Base-by-base conservation (phyloP, 805 yeast genomes). In the Lachancea sp. region DNA sequence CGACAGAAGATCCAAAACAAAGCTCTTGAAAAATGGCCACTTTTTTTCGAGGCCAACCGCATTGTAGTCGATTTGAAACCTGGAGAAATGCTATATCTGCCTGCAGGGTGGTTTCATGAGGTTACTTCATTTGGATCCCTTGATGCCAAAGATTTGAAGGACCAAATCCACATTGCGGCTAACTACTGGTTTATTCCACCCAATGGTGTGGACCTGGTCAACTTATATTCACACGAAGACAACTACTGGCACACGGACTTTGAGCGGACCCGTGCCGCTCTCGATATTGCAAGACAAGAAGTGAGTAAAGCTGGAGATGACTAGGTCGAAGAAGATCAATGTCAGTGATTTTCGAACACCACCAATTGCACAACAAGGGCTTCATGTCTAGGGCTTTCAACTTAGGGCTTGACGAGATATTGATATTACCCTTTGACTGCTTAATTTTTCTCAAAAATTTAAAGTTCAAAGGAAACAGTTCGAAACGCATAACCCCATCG, bases 51-150 rank as follows among this genome's bases (percentile, higher is more conserved):
- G 1, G 66, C 78, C 1, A 60, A 67, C 16, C 68, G 70, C 38
- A 56, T 72, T 13, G 66, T 71, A 15, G 78, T 79, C 1, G 67
- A 73, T 57, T 51, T 84, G 22, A 56, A 71, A 25, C 79, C 82
- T 0, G 88, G 88, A 0, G 79, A 82, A 40, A 77, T 81, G 81
- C 59, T 84, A 18, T 84, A 76, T 56, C 58, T 84, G 20, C 91
- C 91, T 0, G 75, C 85, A 1, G 89, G 91, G 2, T 84, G 90
- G 90, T 84, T 84, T 55, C 91, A 84, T 58, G 91, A 84, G 59
- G 91, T 84, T 2, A 75, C 85, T 1, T 80, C 86, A 9, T 81
- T 69, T 58, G 81, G 82, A 2, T 59, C 58, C 9, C 53, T 46
- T 2, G 17, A 41, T 10, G 52, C 48, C 6, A 51, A 57, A 29